phyloP scores from a whole-genome alignment of 208 protist genomes.

The Herpetomonas samuelpessoai region DNA sequence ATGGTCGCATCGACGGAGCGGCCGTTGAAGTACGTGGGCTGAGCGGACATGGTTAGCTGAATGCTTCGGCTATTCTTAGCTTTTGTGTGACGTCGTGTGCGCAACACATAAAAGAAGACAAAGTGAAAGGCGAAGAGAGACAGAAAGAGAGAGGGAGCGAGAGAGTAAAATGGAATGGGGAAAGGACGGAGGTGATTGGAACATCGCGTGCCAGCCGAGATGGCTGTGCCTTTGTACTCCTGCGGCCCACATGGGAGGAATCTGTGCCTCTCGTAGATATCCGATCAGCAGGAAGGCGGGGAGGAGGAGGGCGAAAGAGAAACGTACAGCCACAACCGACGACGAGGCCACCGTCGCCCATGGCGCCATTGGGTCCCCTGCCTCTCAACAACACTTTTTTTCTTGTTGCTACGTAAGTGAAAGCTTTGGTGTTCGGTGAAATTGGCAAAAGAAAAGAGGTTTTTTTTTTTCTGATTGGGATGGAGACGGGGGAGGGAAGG shows the following conservation, averaged over 20 bases:
- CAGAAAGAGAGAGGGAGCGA: not conserved
- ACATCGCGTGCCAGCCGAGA: not conserved
- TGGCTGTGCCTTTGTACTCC: too few species aligned
- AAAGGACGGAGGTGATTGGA: not conserved
- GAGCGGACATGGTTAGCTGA: constrained; percentile 34
- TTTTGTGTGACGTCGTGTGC: constrained; percentile 1
- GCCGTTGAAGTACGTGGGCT: constrained; percentile 64
- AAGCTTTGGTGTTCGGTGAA: too few species aligned
- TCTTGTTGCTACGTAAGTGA: too few species aligned
- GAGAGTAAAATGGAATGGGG: constrained; percentile 2
- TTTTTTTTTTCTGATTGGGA: too few species aligned
- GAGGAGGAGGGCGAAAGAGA: not conserved
- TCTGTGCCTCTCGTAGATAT: not conserved
- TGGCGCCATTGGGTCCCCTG: too few species aligned
- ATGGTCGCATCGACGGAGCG: constrained; percentile 81
- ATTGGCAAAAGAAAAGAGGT: too few species aligned
- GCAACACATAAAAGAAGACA: constrained; percentile 2
- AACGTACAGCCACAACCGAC: not conserved
- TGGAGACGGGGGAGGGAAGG: too few species aligned
- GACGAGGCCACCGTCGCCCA: too few species aligned
- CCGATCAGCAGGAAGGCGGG: not conserved
- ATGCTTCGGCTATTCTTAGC: constrained; percentile 2
- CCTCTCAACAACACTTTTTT: too few species aligned
- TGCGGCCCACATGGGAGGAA: not conserved
- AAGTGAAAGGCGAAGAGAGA: not conserved